Evolutionary conservation across 148 eudicot genomes (phyloP), one percentile per base, ranked within the genome.

Genomic region (Camellia sinensis): DNA sequence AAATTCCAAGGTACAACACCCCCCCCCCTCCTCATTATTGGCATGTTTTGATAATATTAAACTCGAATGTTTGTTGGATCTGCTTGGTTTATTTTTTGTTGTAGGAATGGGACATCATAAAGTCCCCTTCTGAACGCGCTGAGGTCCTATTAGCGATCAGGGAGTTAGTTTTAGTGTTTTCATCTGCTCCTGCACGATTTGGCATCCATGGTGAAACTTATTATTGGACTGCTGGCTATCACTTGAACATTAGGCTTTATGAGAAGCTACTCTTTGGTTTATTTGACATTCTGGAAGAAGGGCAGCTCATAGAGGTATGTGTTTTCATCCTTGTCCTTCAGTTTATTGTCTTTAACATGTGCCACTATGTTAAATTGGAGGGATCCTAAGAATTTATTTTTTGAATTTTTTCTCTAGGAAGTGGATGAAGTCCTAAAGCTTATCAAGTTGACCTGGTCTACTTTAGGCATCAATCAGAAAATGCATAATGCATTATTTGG

Each of bases 271-370:
- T 95, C 52, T 85, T 79, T 85, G 85, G 91, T 52, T 71, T 95
- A 66, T 95, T 95, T 87, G 98, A 95, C 78, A 90, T 90, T 76
- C 88, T 95, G 80, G 98, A 95, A 77, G 98, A 95, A 77, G 89
- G 94, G 73, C 93, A 93, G 74, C 84, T 95, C 44, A 75, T 95
- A 80, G 86, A 76, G 94, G 98, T 91, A 81, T 67, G n/a, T 50
- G 46, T 53, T 82, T 82, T 21, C 70, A 9, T 37, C 2, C 9
- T 66, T 52, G 3, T 62, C 46, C 76, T 77, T 60, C 61, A 72
- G 18, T 69, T 67, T n/a, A 41, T 41, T 75, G 19, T 66, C 18
- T 81, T 50, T 64, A 59, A 46, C n/a, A 6, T 73, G 18, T 44
- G 76, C 29, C 5, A 22, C 48, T 7, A 1, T 78, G 67, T 73